Evolutionary conservation across 139 green algal genomes (phyloP).

Genomic region (Volvox africanus): DNA sequence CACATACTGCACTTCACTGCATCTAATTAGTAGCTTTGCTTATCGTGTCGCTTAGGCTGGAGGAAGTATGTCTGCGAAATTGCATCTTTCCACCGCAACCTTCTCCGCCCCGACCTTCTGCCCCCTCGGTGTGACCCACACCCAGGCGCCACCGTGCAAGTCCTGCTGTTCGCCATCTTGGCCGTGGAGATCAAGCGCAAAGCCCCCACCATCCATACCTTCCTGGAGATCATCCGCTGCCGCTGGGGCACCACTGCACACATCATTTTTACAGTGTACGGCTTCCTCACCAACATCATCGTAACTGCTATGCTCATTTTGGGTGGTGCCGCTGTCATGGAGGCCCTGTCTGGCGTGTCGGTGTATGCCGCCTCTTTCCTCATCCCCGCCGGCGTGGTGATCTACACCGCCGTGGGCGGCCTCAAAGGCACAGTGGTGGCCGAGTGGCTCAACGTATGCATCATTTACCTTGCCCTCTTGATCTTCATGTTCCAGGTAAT

Average conservation of each 20-base stretch:
- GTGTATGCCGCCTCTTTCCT: slow-evolving; percentile 75
- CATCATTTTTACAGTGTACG: slow-evolving; percentile 89
- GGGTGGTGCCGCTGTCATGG: slow-evolving; percentile 90
- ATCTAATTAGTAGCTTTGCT: too few relatives aligned
- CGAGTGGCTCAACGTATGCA: slow-evolving; percentile 81
- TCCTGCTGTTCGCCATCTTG: slow-evolving; percentile 94
- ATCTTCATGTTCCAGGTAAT: slow-evolving; percentile 86
- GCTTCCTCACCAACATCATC: slow-evolving; percentile 92
- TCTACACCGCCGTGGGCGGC: slow-evolving; percentile 93
- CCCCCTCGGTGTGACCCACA: not conserved
- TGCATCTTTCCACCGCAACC: too few relatives aligned
- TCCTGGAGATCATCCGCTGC: slow-evolving; percentile 90
- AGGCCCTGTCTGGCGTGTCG: slow-evolving; percentile 76
- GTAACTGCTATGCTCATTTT: slow-evolving; percentile 93
- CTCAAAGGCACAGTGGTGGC: slow-evolving; percentile 94
- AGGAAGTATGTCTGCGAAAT: too few relatives aligned
- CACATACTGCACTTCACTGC: too few relatives aligned
- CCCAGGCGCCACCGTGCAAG: slow-evolving; percentile 90
- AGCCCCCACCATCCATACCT: slow-evolving; percentile 90
- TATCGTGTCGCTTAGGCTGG: too few relatives aligned
- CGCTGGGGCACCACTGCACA: slow-evolving; percentile 83
- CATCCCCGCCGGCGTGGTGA: slow-evolving; percentile 83
- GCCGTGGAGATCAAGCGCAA: slow-evolving; percentile 96
- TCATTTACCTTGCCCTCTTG: slow-evolving; percentile 90
- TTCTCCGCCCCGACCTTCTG: too few relatives aligned